Percentiles rank a stretch among this genome's conserved stretches.
Conservation (phyloP, 768 basidiomycete species). For the Trametes punicea region DNA sequence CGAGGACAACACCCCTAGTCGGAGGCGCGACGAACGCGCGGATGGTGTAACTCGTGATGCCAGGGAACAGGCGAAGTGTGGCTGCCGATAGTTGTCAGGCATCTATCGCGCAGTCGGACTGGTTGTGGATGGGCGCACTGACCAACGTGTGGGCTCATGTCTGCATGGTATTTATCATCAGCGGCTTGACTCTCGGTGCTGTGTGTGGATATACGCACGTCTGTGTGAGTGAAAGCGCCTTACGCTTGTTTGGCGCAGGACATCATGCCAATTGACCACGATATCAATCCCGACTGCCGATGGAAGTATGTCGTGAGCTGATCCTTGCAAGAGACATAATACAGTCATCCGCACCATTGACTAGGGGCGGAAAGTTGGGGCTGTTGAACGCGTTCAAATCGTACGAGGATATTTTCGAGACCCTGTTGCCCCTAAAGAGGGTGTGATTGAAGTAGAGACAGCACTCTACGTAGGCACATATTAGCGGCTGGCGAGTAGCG, state of each 20-base stretch:
- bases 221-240: slow-evolving; percentile 82
- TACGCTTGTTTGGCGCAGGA: slow-evolving; percentile 77
- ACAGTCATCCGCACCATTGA: slow-evolving; percentile 54
- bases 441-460: slow-evolving; percentile 89
- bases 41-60: slow-evolving; percentile 72
- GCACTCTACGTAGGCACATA: slow-evolving; percentile 52
- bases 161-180: slow-evolving; percentile 35
- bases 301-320: not conserved
- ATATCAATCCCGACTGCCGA: slow-evolving; percentile 85
- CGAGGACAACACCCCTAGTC: slow-evolving; percentile 78
- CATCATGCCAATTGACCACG: slow-evolving; percentile 83
- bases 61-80: slow-evolving; percentile 82
- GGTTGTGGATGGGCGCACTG: slow-evolving; percentile 25
- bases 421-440: slow-evolving; percentile 81
- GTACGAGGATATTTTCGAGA: slow-evolving; percentile 77
- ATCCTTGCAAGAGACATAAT: not conserved
- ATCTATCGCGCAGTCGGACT: not conserved
- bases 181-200: not conserved
- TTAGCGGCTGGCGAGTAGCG: not conserved
- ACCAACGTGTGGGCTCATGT: slow-evolving; percentile 82
- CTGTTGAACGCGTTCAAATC: slow-evolving; percentile 83
- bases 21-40: slow-evolving; percentile 74
- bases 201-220: slow-evolving; percentile 35
- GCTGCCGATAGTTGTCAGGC: slow-evolving; percentile 39
- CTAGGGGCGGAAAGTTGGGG: slow-evolving; percentile 79